Conservation (phyloP, 108 stramenopile species). For the Schizochytrium sp. region DNA sequence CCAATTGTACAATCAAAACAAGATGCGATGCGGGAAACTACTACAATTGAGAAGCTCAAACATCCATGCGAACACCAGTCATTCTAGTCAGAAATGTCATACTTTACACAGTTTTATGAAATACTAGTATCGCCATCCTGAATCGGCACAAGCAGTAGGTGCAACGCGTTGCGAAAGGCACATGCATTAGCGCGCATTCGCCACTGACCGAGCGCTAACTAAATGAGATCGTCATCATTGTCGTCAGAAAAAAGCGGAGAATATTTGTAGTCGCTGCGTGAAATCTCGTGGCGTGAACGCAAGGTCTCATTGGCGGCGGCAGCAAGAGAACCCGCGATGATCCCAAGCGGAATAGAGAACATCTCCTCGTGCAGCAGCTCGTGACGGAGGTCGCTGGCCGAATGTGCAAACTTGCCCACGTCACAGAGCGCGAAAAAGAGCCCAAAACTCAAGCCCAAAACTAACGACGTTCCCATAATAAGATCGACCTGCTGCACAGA, state of each 20-base stretch:
- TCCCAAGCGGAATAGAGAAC: not conserved
- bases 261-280: not conserved
- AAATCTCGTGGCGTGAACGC: not conserved
- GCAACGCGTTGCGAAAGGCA: no score
- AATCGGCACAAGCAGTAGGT: no score
- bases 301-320: not conserved
- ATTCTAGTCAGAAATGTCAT: no score
- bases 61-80: no score
- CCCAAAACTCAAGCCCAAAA: conserved; percentile 1
- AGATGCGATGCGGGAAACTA: no score
- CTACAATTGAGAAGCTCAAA: no score
- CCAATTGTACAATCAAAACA: no score
- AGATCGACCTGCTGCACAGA: not conserved
- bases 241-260: not conserved
- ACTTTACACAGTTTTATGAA: no score
- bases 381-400: not conserved
- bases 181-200: no score
- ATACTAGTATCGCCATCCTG: no score
- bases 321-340: not conserved
- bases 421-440: not conserved
- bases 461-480: not conserved
- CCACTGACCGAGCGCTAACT: no score
- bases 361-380: not conserved
- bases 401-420: not conserved
- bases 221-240: not conserved